Conservation (phyloP, 2,329 filamentous ascomycete genomes). For the Fusarium sp. region DNA sequence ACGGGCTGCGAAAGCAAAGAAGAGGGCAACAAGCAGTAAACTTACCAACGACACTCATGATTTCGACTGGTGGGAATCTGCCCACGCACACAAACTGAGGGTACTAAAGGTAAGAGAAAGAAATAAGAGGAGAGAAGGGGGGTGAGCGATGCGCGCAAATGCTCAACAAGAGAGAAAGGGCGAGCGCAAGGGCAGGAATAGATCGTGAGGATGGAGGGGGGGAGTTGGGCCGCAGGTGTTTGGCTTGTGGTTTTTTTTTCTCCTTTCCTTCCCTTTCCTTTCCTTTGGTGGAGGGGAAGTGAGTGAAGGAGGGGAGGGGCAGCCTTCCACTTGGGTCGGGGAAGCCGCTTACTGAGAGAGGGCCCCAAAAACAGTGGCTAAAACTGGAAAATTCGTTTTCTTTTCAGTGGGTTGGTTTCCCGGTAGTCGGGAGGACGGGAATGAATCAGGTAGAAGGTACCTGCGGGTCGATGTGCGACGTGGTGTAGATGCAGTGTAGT, state of each 20-base stretch:
- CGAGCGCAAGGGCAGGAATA: constrained; percentile 31
- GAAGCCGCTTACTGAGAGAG: constrained; percentile 20
- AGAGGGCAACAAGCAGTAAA: constrained; percentile 19
- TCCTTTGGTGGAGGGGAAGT: constrained; percentile 21
- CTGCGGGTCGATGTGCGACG: constrained; percentile 23
- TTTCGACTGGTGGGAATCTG: constrained; percentile 49
- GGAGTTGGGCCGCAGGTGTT: constrained; percentile 30
- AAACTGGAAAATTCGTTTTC: constrained; percentile 30
- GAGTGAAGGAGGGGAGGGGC: background rate
- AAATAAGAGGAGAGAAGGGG: constrained; percentile 7
- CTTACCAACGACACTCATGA: constrained; percentile 69
- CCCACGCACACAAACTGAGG: constrained; percentile 37
- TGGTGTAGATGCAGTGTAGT: background rate
- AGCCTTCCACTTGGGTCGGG: constrained; percentile 2
- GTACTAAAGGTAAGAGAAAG: constrained; percentile 26
- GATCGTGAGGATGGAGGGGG: constrained; percentile 36
- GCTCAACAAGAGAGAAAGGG: constrained; percentile 34
- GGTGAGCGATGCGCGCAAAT: constrained; percentile 32
- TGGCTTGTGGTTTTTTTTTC: constrained; percentile 32
- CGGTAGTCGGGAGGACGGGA: background rate
- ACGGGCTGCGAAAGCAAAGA: background rate
- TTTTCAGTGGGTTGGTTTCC: constrained; percentile 31
- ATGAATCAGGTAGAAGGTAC: constrained; percentile 21
- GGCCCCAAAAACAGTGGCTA: background rate
- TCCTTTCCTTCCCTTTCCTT: constrained; percentile 16